A percentile compares a stretch with the other conserved stretches of the same genome.
Evolutionary conservation across 176 grass and related monocot species (phyloP).

Genomic region (Saccharum officinarum): DNA sequence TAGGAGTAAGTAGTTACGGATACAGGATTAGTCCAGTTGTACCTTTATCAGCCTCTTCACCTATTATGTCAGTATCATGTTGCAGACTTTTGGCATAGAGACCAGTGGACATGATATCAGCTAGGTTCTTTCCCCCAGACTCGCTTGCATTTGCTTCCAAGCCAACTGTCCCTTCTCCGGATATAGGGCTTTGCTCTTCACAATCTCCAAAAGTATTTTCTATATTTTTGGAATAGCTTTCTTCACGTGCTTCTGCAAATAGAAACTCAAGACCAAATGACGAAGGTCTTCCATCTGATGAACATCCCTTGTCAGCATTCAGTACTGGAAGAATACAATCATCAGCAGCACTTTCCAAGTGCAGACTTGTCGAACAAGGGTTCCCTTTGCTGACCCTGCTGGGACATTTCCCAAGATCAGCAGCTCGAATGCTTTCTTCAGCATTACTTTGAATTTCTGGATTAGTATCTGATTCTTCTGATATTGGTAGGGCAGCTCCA

Average conservation of each 20-base stretch:
- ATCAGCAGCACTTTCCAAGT: neutral
- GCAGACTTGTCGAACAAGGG: neutral
- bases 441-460: neutral
- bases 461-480: slow-evolving; percentile 16
- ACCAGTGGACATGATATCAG: neutral
- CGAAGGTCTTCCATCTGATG: neutral
- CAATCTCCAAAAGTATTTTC: too few relatives aligned
- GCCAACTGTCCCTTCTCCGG: neutral
- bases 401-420: neutral
- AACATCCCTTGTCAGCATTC: slow-evolving; percentile 4
- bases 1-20: neutral
- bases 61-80: neutral
- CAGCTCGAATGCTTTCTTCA: neutral
- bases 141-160: neutral
- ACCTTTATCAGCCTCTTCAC: neutral
- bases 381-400: neutral
- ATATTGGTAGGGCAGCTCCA: neutral
- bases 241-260: slow-evolving; percentile 15
- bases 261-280: slow-evolving; percentile 18
- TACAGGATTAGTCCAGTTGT: neutral
- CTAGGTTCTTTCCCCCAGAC: neutral
- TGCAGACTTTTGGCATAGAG: neutral
- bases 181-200: neutral
- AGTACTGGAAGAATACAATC: neutral
- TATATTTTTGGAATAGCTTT: neutral